phyloP scores from a whole-genome alignment of 805 yeast genomes.

The Candida arabinofermentans region DNA sequence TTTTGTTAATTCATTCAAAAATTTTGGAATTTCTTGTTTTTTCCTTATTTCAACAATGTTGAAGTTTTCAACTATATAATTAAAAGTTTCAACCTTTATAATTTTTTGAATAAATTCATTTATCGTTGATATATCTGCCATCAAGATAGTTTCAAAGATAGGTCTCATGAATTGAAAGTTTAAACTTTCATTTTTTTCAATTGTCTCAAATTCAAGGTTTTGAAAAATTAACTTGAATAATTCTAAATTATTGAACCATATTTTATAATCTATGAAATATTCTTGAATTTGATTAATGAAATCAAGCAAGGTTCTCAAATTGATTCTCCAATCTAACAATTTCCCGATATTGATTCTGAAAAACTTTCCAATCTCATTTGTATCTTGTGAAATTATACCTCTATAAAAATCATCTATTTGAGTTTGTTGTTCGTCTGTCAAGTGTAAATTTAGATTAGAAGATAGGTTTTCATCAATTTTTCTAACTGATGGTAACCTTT shows the following conservation, averaged over 20 bases:
- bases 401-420: constrained; percentile 16
- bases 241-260: constrained; percentile 30
- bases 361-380: constrained; percentile 18
- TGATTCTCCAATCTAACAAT: constrained; percentile 28
- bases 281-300: constrained; percentile 26
- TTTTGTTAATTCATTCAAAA: constrained; percentile 15
- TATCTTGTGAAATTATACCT: constrained; percentile 19
- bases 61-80: constrained; percentile 13
- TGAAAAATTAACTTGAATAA: constrained; percentile 25
- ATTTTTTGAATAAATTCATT: constrained; percentile 21
- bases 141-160: constrained; percentile 15
- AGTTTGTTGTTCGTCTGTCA: constrained; percentile 1
- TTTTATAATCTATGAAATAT: constrained; percentile 17
- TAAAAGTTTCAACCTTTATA: constrained; percentile 22
- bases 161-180: constrained; percentile 20
- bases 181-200: constrained; percentile 5
- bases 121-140: constrained; percentile 6
- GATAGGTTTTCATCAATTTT: constrained; percentile 9
- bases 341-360: constrained; percentile 23
- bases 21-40: constrained; percentile 5
- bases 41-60: constrained; percentile 4
- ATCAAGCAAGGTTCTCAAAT: constrained; percentile 26
- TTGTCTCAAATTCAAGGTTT: constrained; percentile 9
- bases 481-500: constrained; percentile 27
- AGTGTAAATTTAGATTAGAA: neutral